Evolutionary conservation across 768 basidiomycete genomes (phyloP).

Genomic region (Lentinus brumalis): DNA sequence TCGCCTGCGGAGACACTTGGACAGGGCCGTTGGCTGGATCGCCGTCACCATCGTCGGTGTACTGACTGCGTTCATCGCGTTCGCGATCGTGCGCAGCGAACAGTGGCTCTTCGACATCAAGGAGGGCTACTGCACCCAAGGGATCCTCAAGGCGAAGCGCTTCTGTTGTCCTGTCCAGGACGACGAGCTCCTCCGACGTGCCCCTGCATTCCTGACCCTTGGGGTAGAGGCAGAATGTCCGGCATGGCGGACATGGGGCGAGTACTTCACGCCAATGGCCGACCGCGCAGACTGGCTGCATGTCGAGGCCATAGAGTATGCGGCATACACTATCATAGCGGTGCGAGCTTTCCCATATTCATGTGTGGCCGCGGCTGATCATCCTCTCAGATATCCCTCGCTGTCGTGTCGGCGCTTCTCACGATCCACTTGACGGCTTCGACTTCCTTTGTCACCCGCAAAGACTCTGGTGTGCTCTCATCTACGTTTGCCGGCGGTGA

Average conservation of each 20-base stretch:
- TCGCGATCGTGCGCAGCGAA: slow-evolving; percentile 82
- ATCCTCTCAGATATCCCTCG: slow-evolving; percentile 62
- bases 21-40: slow-evolving; percentile 86
- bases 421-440: slow-evolving; percentile 89
- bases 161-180: slow-evolving; percentile 72
- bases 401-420: slow-evolving; percentile 71
- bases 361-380: not conserved
- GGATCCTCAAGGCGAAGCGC: slow-evolving; percentile 73
- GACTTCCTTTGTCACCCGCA: slow-evolving; percentile 83
- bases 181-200: slow-evolving; percentile 11
- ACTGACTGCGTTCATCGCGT: slow-evolving; percentile 83
- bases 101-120: slow-evolving; percentile 91
- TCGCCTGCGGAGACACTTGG: slow-evolving; percentile 59
- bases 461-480: slow-evolving; percentile 77
- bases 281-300: slow-evolving; percentile 34
- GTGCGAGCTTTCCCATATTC: slow-evolving; percentile 47
- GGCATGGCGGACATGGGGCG: slow-evolving; percentile 78
- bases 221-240: slow-evolving; percentile 48
- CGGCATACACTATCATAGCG: slow-evolving; percentile 73
- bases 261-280: slow-evolving; percentile 45
- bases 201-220: slow-evolving; percentile 16
- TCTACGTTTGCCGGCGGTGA: slow-evolving; percentile 41
- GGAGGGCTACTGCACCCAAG: slow-evolving; percentile 78
- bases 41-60: slow-evolving; percentile 89
- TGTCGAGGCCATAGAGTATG: slow-evolving; percentile 59